A percentile compares a stretch with the other conserved stretches of the same genome.
Evolutionary conservation across 345 rosid genomes (phyloP).

Genomic region (Pugionium dolabratum): DNA sequence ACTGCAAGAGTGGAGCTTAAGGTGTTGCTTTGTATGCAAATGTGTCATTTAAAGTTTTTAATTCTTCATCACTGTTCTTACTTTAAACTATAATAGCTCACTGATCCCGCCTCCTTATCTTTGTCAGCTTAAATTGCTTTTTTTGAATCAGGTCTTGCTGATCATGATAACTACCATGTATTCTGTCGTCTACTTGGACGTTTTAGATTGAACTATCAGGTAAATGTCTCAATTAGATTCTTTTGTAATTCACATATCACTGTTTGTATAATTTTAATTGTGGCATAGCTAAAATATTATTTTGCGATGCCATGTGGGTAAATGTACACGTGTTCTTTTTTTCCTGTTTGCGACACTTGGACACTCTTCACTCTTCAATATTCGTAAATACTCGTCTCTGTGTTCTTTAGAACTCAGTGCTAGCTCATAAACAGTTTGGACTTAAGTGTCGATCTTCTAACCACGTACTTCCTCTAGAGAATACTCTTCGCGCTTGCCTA

Average conservation of each 20-base stretch:
- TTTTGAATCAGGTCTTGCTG: constrained; percentile 80
- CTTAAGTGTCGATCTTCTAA: not conserved
- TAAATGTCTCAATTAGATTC: constrained; percentile 28
- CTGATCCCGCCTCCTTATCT: constrained; percentile 15
- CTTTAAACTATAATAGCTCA: constrained; percentile 14
- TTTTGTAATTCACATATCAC: constrained; percentile 2
- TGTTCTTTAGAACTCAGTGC: constrained; percentile 6
- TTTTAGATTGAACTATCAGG: constrained; percentile 95
- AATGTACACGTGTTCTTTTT: constrained; percentile 11
- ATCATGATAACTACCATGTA: constrained; percentile 99
- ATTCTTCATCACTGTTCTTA: constrained; percentile 10
- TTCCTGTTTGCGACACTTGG: constrained; percentile 15
- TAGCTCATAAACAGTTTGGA: constrained; percentile 14
- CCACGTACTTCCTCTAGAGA: not conserved
- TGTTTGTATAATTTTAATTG: not conserved
- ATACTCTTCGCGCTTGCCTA: constrained; percentile 1
- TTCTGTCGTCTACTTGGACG: constrained; percentile 99
- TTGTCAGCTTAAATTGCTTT: constrained; percentile 31
- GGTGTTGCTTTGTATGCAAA: constrained; percentile 24
- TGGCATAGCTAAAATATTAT: constrained; percentile 16
- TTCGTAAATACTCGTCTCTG: constrained; percentile 15
- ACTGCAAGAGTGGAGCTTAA: constrained; percentile 5
- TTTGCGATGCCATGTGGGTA: constrained; percentile 19
- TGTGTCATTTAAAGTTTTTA: constrained; percentile 19
- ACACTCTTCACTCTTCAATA: not conserved